A percentile compares a stretch with the other conserved stretches of the same genome.
phyloP scores from a whole-genome alignment of 257 asterid species.

The Fraxinus cuspidata region DNA sequence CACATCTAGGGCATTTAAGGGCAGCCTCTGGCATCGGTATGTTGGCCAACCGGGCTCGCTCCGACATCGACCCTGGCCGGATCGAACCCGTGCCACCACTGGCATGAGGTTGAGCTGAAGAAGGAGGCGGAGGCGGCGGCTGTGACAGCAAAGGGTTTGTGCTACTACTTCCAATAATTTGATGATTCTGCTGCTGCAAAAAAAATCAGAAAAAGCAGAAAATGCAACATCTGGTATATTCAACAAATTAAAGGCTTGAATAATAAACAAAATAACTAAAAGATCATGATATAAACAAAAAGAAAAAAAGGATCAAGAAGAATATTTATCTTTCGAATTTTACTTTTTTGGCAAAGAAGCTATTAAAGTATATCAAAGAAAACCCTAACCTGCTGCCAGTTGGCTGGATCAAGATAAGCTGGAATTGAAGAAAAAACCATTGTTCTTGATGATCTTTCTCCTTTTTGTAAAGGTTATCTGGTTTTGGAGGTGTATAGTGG shows the following conservation, averaged over 20 bases:
- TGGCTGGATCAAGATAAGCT: slow-evolving; percentile 62
- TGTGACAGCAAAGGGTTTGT: slow-evolving; percentile 25
- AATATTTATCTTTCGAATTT: slow-evolving; percentile 57
- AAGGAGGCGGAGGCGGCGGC: slow-evolving; percentile 15
- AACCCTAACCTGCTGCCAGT: slow-evolving; percentile 59
- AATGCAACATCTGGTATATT: slow-evolving; percentile 36
- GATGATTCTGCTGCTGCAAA: slow-evolving; percentile 43
- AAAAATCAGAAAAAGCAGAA: slow-evolving; percentile 20
- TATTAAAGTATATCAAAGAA: background rate
- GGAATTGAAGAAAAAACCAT: slow-evolving; percentile 64
- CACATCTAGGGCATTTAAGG: slow-evolving; percentile 88
- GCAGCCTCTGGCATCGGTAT: slow-evolving; percentile 76
- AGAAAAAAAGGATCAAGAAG: slow-evolving; percentile 22
- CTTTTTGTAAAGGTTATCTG: slow-evolving; percentile 39
- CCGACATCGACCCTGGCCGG: slow-evolving; percentile 85
- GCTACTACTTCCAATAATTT: slow-evolving; percentile 28
- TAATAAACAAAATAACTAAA: slow-evolving; percentile 14
- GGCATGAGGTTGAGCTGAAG: slow-evolving; percentile 35
- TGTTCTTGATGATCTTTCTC: slow-evolving; percentile 41
- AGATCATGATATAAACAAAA: slow-evolving; percentile 25
- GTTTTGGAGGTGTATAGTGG: slow-evolving; percentile 15
- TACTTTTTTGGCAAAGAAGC: slow-evolving; percentile 60
- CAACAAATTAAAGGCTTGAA: slow-evolving; percentile 30
- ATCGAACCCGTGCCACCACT: slow-evolving; percentile 44
- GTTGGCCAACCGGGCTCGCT: slow-evolving; percentile 86